phyloP scores from a whole-genome alignment of 208 protist genomes.

The Balamuthia mandrillaris region DNA sequence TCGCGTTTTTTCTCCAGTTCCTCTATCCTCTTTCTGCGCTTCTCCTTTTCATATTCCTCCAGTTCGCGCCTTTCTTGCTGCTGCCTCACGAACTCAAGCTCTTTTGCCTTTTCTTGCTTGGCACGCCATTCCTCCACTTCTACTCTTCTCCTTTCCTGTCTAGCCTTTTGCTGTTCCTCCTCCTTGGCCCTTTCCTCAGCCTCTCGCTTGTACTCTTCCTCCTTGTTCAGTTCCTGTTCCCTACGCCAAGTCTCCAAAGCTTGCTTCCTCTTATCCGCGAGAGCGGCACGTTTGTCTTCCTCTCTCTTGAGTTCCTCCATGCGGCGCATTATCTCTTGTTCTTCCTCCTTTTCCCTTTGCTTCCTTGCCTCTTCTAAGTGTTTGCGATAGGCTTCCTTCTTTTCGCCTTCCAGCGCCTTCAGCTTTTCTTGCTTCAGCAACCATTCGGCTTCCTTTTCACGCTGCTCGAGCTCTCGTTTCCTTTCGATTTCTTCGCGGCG shows the following conservation, averaged over 20 bases:
- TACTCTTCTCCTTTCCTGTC: background rate
- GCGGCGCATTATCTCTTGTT: background rate
- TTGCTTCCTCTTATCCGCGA: no score
- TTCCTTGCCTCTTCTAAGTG: background rate
- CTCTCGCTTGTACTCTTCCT: background rate
- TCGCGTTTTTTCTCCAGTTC: background rate
- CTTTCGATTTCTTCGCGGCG: no score
- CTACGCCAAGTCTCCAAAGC: no score
- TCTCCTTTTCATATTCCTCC: no score
- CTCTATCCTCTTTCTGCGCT: no score
- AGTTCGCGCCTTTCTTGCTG: no score
- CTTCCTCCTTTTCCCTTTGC: background rate
- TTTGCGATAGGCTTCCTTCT: background rate
- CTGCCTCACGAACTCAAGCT: no score
- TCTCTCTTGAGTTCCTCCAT: conserved; percentile 29
- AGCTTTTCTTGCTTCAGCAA: conserved; percentile 1
- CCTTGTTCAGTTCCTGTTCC: background rate
- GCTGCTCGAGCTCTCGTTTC: no score
- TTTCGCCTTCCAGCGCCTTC: background rate
- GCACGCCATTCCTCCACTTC: background rate
- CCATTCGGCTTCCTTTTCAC: no score
- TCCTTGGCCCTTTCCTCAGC: background rate
- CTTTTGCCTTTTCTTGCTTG: background rate
- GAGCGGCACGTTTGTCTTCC: no score
- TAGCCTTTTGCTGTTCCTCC: background rate